Evolutionary conservation across 2,329 filamentous ascomycete species (phyloP).

Genomic region (Gliomastix tumulicola): DNA sequence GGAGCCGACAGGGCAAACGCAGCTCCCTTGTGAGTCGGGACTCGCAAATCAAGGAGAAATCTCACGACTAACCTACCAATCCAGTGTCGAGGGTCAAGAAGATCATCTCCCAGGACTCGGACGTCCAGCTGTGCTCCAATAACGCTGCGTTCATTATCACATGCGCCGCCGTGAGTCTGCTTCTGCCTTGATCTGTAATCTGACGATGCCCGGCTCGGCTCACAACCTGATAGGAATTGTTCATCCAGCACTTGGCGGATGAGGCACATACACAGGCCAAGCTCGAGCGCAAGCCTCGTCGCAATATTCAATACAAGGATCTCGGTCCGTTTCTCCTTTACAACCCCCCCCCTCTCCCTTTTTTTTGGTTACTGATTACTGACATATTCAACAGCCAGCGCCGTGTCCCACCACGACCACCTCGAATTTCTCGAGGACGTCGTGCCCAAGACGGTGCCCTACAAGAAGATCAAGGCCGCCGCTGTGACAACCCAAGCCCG

Average conservation of each 20-base stretch:
- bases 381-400: slow-evolving; percentile 52
- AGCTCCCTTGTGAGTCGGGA: slow-evolving; percentile 75
- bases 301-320: slow-evolving; percentile 95
- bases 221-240: slow-evolving; percentile 63
- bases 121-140: slow-evolving; percentile 80
- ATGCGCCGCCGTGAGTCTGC: slow-evolving; percentile 64
- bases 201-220: background rate
- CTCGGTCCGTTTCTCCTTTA: slow-evolving; percentile 59
- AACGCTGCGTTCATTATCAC: slow-evolving; percentile 93
- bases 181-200: background rate
- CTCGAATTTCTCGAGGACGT: slow-evolving; percentile 92
- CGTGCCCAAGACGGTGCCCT: slow-evolving; percentile 78
- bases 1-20: slow-evolving; percentile 78
- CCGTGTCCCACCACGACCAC: slow-evolving; percentile 82
- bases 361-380: too few relatives aligned
- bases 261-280: slow-evolving; percentile 85
- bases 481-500: slow-evolving; percentile 26
- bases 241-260: slow-evolving; percentile 84
- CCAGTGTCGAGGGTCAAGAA: slow-evolving; percentile 95
- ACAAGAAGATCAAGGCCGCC: slow-evolving; percentile 67
- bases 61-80: background rate
- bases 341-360: background rate
- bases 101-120: slow-evolving; percentile 83
- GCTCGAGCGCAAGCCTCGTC: slow-evolving; percentile 81
- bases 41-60: too few relatives aligned